Conservation (phyloP, 441 rosid species). For the Jatropha multifida region DNA sequence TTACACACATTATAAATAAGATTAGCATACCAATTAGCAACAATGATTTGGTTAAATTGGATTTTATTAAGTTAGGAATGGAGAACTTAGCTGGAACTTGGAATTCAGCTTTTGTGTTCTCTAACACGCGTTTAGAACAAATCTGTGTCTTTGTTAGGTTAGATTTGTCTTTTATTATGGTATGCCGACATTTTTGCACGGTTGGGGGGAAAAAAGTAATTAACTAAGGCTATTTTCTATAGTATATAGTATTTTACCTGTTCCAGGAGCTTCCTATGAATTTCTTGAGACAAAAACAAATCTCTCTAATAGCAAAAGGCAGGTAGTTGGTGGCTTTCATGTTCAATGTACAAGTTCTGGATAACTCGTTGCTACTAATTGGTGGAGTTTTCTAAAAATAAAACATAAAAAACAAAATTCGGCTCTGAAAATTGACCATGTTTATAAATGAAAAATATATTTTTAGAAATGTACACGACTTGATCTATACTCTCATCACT, state of each 20-base stretch:
- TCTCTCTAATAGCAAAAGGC: not conserved
- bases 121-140: slow-evolving; percentile 15
- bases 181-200: slow-evolving; percentile 32
- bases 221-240: not conserved
- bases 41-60: slow-evolving; percentile 1
- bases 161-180: slow-evolving; percentile 22
- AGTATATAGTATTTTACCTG: too few relatives aligned
- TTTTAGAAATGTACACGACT: too few relatives aligned
- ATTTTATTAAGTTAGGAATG: slow-evolving; percentile 9
- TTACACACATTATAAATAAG: not conserved
- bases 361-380: too few relatives aligned
- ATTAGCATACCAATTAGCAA: not conserved
- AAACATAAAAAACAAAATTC: too few relatives aligned
- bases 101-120: not conserved
- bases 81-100: slow-evolving; percentile 22
- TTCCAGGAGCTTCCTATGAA: slow-evolving; percentile 6
- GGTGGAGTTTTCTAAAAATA: too few relatives aligned
- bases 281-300: slow-evolving; percentile 14
- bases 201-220: not conserved
- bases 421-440: too few relatives aligned
- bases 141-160: slow-evolving; percentile 27
- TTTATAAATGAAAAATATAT: too few relatives aligned
- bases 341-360: not conserved
- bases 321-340: not conserved
- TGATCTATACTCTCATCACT: too few relatives aligned